Evolutionary conservation across 1,139 yeast species (phyloP), one percentile per base, ranked within the genome.

Genomic region (Zygosaccharomyces pseudobailii): DNA sequence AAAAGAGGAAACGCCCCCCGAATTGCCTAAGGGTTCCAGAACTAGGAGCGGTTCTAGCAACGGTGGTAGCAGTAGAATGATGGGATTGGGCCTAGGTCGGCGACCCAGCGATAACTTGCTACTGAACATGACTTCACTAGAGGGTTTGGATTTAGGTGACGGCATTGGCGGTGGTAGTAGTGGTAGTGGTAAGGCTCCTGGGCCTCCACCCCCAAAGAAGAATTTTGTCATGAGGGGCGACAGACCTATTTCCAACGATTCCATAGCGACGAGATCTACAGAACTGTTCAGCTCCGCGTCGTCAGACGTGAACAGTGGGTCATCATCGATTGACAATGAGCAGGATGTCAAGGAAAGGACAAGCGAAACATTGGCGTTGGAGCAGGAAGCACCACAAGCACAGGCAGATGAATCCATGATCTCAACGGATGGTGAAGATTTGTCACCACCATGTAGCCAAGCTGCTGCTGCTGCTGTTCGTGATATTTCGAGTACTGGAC

Each of bases 71-170:
- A 43, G 49, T 23, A 57, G 57, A 35, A 55, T 57, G 28, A 51
- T 57, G 2, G 64, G 62, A 7, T 43, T 62, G 22, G 65, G 63
- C 3, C 50, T 59, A 21, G 61, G 56, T 5, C 55, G 68, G 33
- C 55, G 68, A 45, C 69, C 69, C 5, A 62, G 67, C 42, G 68
- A 65, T 33, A 65, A 65, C 46, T 46, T 65, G 30, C 41, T 62
- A 36, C 48, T 51, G 36, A 52, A 55, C 38, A 48, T 57, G 49
- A 45, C 50, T 22, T 40, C 43, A 9, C 36, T 40, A 36, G 48
- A 47, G 7, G 51, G 46, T 10, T 25, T 43, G 5, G 43, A 41
- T 21, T 27, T 35, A 20, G 40, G 31, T 36, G 42, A 38, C 10
- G 19, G 19, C 20, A 43, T 31, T 3, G 37, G 36, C 24, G 6